Percentiles rank a stretch among this genome's conserved stretches.
Conservation (phyloP, 31 red algal species). For the Bonnemaisonia californica region DNA sequence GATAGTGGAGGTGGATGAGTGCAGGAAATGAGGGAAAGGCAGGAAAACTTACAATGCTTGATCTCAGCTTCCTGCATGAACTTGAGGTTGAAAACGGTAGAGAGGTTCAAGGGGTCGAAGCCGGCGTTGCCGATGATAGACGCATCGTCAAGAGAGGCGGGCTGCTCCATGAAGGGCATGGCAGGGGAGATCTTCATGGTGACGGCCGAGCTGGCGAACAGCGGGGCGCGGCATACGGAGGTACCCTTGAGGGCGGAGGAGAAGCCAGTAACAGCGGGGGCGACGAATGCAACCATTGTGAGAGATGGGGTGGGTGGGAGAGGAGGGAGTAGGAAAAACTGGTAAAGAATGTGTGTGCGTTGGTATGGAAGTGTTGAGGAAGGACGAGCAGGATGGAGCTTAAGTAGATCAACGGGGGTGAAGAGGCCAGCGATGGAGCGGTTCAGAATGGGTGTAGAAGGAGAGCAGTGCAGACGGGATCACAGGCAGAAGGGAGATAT, state of each 20-base stretch:
- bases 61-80: constrained; percentile 93
- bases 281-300: constrained; percentile 52
- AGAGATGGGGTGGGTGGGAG: neutral
- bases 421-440: too few relatives aligned
- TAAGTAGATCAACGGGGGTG: too few relatives aligned
- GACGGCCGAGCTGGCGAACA: constrained; percentile 28
- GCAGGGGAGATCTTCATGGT: constrained; percentile 76
- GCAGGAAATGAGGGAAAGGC: neutral
- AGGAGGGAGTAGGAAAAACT: too few relatives aligned
- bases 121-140: constrained; percentile 73
- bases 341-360: too few relatives aligned
- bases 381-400: too few relatives aligned
- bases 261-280: constrained; percentile 61
- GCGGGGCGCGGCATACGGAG: constrained; percentile 17
- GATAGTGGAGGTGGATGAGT: neutral
- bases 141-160: constrained; percentile 70
- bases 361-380: too few relatives aligned
- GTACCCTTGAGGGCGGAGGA: constrained; percentile 37
- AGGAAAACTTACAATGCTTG: constrained; percentile 71
- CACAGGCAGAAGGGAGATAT: too few relatives aligned
- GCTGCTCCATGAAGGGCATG: constrained; percentile 90
- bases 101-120: constrained; percentile 92
- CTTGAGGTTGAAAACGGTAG: constrained; percentile 72
- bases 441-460: too few relatives aligned
- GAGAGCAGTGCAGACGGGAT: too few relatives aligned